Evolutionary conservation across 2,329 filamentous ascomycete species (phyloP), one percentile per base, ranked within the genome.

Genomic region (Chaetomium olivaceum): DNA sequence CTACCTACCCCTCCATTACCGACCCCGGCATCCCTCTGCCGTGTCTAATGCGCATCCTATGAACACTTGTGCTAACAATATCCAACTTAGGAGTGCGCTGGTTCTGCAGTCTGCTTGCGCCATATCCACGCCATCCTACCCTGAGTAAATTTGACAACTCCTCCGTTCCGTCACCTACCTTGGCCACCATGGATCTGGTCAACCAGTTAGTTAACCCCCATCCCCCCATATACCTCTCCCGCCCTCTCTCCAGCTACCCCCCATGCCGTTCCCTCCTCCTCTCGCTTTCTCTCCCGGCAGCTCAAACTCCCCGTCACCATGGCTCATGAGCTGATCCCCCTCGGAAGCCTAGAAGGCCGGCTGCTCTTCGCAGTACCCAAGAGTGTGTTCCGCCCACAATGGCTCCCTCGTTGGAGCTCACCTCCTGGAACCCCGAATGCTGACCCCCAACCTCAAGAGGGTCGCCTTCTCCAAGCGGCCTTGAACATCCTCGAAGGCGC

Each of bases 291-390:
- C 16, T 59, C 21, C 23, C 33, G 29, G 16, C 25, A 33, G 19
- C 27, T 5, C 60, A 43, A 43, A 54, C 54, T n/a, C 51, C 27
- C 62, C 58, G 8, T 23, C 58, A 39, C 51, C 66, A 65, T 63
- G 61, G 58, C 46, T 27, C 56, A 64, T 51, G 66, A 51, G 67
- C 70, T 74, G 60, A 69, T 70, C 27, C 39, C 66, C 43, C 55
- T 66, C 29, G 68, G 73, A 74, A 96, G 93, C 82, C 85, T 97
- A 76, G 92, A 95, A 83, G 93, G 94, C 76, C 91, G 95, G 71
- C 86, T 98, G 64, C 87, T 98, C 69, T 97, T 99, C 77, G 95
- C 95, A 68, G 92, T 99, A n/a, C 95, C 95, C 67, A 99, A 99
- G 82, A 99, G 92, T 93, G 82, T 83, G 91, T 87, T 64, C 69